Evolutionary conservation across 257 asterid species (phyloP).

Genomic region (Forsythia viridissima): DNA sequence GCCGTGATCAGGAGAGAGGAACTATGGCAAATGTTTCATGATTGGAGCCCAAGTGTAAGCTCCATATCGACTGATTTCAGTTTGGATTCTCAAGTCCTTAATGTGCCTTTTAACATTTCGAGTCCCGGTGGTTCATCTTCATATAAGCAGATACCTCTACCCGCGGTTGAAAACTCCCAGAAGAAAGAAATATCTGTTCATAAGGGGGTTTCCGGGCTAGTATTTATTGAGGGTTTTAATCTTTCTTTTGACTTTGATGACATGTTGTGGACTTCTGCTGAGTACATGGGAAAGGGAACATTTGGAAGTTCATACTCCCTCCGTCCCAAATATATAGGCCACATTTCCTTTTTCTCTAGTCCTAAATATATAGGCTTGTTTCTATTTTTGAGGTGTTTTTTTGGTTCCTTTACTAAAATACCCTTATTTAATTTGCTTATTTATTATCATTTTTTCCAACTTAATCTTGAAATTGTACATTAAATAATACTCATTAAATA

Average conservation of each 20-base stretch:
- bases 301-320: conserved; percentile 29
- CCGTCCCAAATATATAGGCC: no score
- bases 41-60: background rate
- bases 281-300: conserved; percentile 30
- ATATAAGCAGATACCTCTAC: background rate
- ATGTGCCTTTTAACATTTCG: background rate
- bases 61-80: background rate
- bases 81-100: background rate
- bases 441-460: no score
- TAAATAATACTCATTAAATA: no score
- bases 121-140: background rate
- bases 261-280: conserved; percentile 21
- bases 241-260: conserved; percentile 26
- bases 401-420: no score
- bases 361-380: no score
- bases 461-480: no score
- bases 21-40: background rate
- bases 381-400: no score
- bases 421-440: no score
- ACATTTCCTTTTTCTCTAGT: no score
- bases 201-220: background rate
- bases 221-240: conserved; percentile 1
- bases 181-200: no score
- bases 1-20: background rate
- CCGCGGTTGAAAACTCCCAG: background rate